phyloP scores from a whole-genome alignment of 176 grass and related monocot genomes.

The Guadua angustifolia region DNA sequence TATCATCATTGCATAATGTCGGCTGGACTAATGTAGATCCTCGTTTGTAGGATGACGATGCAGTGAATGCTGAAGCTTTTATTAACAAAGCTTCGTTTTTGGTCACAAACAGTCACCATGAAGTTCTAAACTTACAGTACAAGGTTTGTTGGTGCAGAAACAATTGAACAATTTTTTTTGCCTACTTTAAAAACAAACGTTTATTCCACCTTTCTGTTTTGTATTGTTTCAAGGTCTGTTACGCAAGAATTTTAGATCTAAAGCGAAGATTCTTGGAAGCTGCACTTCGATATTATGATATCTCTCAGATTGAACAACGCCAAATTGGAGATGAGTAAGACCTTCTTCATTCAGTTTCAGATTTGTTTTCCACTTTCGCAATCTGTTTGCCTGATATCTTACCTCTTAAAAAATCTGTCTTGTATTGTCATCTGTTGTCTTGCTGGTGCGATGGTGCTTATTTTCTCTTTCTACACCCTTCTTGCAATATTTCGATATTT shows the following conservation, averaged over 20 bases:
- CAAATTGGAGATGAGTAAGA: conserved; percentile 98
- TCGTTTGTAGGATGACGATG: conserved; percentile 83
- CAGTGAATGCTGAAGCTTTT: conserved; percentile 93
- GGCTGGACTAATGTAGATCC: conserved; percentile 24
- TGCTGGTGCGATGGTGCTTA: background rate
- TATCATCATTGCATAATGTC: background rate
- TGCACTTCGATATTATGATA: conserved; percentile 92
- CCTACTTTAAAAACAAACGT: background rate
- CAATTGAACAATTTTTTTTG: background rate
- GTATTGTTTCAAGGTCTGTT: conserved; percentile 72
- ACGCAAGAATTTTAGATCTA: conserved; percentile 97
- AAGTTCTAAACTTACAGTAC: conserved; percentile 91
- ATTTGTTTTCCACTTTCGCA: background rate
- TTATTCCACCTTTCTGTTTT: conserved; percentile 3
- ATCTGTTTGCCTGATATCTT: background rate
- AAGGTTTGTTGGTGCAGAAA: conserved; percentile 56
- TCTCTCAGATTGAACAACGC: conserved; percentile 97
- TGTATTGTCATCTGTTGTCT: conserved; percentile 21
- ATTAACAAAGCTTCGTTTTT: conserved; percentile 99
- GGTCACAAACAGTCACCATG: conserved; percentile 82
- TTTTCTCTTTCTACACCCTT: conserved; percentile 8
- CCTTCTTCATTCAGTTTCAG: background rate
- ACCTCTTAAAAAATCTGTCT: background rate
- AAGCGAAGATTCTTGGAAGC: conserved; percentile 97
- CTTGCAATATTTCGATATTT: background rate